Conservation (phyloP, 108 stramenopile species). For the Skeletonema tropicum region DNA sequence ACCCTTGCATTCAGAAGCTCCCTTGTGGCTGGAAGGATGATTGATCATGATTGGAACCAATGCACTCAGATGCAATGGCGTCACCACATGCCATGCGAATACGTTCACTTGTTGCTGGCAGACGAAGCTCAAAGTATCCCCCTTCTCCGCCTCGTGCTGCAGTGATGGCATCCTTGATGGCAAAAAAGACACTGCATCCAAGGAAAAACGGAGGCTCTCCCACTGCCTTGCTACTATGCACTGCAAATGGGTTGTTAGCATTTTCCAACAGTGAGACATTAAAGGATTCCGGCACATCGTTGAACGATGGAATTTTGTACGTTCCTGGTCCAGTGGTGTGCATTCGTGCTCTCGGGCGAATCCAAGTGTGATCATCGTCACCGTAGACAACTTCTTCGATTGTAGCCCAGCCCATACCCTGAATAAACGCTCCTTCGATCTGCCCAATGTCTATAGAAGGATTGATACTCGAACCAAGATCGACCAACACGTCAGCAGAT, state of each 20-base stretch:
- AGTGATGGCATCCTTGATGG: conserved; percentile 90
- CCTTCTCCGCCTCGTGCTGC: conserved; percentile 59
- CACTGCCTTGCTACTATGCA: conserved; percentile 95
- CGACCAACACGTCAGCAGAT: conserved; percentile 83
- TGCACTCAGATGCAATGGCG: conserved; percentile 55
- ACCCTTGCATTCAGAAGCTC: conserved; percentile 17
- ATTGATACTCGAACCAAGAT: conserved; percentile 93
- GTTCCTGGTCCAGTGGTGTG: conserved; percentile 95
- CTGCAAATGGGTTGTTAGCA: conserved; percentile 89
- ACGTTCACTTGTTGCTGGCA: conserved; percentile 89
- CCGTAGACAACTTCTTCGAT: conserved; percentile 92
- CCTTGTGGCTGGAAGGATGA: conserved; percentile 46
- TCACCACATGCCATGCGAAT: conserved; percentile 82
- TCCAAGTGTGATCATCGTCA: conserved; percentile 94
- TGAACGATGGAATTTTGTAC: conserved; percentile 96
- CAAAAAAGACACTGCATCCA: conserved; percentile 89
- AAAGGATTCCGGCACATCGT: conserved; percentile 91
- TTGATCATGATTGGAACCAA: conserved; percentile 23
- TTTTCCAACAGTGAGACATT: conserved; percentile 87
- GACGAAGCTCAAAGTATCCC: conserved; percentile 81
- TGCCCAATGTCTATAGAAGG: conserved; percentile 96
- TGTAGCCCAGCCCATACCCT: conserved; percentile 96
- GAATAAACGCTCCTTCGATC: conserved; percentile 95
- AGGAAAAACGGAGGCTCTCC: conserved; percentile 96
- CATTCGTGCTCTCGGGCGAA: conserved; percentile 75